Evolutionary conservation across 345 rosid genomes (phyloP).

Genomic region (Euphorbia lathyris): DNA sequence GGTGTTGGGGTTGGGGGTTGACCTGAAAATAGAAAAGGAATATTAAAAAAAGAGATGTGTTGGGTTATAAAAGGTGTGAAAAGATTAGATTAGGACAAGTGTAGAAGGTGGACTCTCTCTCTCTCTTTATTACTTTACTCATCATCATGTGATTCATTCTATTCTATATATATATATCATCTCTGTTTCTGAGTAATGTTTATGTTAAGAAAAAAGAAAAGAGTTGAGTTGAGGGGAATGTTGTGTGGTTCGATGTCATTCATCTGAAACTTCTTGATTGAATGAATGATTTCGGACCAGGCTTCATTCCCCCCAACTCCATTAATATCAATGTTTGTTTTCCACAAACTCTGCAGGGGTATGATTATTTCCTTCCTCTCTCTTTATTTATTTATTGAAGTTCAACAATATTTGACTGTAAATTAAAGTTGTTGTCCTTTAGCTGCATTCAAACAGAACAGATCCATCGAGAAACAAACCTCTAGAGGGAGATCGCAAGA

Average conservation of each 20-base stretch:
- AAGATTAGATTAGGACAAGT: constrained; percentile 21
- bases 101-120: constrained; percentile 50
- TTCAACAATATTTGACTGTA: too few species aligned
- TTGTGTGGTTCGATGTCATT: constrained; percentile 79
- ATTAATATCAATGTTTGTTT: too few species aligned
- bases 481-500: too few species aligned
- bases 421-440: too few species aligned
- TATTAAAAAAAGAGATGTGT: not conserved
- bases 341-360: too few species aligned
- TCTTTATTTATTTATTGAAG: too few species aligned
- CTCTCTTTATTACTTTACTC: too few species aligned
- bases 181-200: not conserved
- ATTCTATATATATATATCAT: constrained; percentile 4
- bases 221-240: constrained; percentile 72
- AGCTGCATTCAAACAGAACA: too few species aligned
- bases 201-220: too few species aligned
- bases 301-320: constrained; percentile 90
- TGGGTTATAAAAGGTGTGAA: constrained; percentile 25
- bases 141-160: constrained; percentile 29
- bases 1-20: constrained; percentile 32
- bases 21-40: constrained; percentile 21
- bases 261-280: constrained; percentile 5
- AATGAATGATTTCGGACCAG: constrained; percentile 84
- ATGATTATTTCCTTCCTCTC: too few species aligned
- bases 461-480: too few species aligned